Evolutionary conservation across 2,329 filamentous ascomycete genomes (phyloP), one percentile per base, ranked within the genome.

Genomic region (Pseudogymnoascus verrucosus): DNA sequence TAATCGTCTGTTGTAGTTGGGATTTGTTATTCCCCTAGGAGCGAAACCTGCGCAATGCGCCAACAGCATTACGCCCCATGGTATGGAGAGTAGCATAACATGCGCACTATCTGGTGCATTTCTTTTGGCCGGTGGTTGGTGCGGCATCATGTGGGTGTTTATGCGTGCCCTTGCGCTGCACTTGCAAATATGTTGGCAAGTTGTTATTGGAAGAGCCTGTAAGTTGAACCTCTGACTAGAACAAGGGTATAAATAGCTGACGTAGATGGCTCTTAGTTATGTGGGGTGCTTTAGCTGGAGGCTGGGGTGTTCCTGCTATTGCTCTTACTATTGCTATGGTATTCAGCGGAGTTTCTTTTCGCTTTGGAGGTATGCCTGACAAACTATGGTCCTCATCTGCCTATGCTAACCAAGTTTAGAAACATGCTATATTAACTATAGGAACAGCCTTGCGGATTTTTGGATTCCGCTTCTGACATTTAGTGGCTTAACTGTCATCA

Each of bases 161-260:
- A 82, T 97, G 65, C 87, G 95, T 67, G 90, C 93, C 0, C 78
- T 98, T 36, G 96, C 92, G 4, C 88, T 99, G 70, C 95, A 99
- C 76, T 85, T 99, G 26, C 95, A 98, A 76, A 97, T 99, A 68
- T 97, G 93, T 79, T 99, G 95, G 95, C 92, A 98, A 75, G 83
- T 96, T 36, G 86, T 93, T 6, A 90, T 96, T 3, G 95, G 95
- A 40, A 84, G 86, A 51, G 89, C 84, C 70, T 98, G 51, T 57
- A 57, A 19, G 51, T 57, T 57, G n/a, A 57, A 34, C n/a, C 26
- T 19, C 14, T 12, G 28, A 57, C 28, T 12, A 19, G 26, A 10
- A 57, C 47, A 31, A 5, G 4, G n/a, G 51, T 19, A 57, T 57
- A 19, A 34, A 57, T 34, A 12, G n/a, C 51, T 57, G n/a, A 57